Base-by-base conservation (phyloP, 176 grass and related monocot species). In the Oryza meridionalis region DNA sequence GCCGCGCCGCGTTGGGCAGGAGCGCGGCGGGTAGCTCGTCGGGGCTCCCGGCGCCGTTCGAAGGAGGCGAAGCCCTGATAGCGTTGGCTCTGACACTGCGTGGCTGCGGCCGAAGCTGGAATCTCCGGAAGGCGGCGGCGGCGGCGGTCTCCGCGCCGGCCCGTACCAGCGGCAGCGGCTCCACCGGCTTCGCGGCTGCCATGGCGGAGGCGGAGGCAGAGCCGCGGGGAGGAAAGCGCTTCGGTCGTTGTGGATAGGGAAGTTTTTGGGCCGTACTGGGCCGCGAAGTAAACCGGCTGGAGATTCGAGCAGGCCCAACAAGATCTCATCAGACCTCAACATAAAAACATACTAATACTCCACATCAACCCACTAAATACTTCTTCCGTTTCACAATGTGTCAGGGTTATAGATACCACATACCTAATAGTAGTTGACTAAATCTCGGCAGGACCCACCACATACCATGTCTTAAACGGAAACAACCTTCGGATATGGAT, bases 1-100 rank as follows among this genome's bases (percentile, higher is more conserved):
- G 83, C n/a, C 88, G 92, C 42, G 85, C 88, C 65, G 90, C 92
- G 53, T 97, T 97, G 21, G 95, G 82, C 26, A 80, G 87, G 53
- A 97, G 81, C 69, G 80, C 59, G 29, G 81, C 33, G 26, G 81
- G 76, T 33, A 85, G 77, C 33, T 86, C 67, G 33, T 58, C n/a
- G 6, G 77, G 29, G 29, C n/a, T 38, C 12, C 44, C 73, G 32
- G 67, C 19, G 25, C 71, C 49, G 19, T 42, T 55, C 9, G 81
- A 53, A 13, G 42, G 82, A 42, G 75, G 70, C 14, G 53, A 81
- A 6, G 49, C 77, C 76, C 82, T 76, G 47, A 88, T 27, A 22
- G 77, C 21, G 2, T 65, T 76, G 1, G 45, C 35, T 25, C 44
- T 67, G 38, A 24, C 35, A 65, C 77, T 55, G 64, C 82, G 42